Percentiles rank a stretch among this genome's conserved stretches.
phyloP scores from a whole-genome alignment of 2,329 filamentous ascomycete species.

The Penicillium frequentans region DNA sequence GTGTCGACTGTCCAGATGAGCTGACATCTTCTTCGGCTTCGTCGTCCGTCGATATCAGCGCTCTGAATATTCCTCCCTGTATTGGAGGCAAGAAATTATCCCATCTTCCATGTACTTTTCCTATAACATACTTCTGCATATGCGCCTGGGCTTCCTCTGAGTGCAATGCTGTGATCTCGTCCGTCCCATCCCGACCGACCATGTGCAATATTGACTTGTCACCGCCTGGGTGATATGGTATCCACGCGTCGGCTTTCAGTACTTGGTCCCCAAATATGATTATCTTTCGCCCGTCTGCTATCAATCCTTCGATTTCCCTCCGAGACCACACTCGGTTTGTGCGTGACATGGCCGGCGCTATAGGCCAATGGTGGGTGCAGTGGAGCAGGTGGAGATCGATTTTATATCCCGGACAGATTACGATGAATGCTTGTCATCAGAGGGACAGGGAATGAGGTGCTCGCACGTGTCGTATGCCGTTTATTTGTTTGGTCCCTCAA shows the following conservation, averaged over 20 bases:
- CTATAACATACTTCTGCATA: constrained; percentile 80
- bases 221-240: constrained; percentile 86
- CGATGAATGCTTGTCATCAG: too few species aligned
- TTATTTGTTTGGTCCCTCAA: too few species aligned
- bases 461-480: too few species aligned
- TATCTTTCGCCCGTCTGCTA: constrained; percentile 74
- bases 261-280: constrained; percentile 79
- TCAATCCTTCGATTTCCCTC: constrained; percentile 69
- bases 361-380: too few species aligned
- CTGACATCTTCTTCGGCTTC: too few species aligned
- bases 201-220: constrained; percentile 85
- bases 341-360: too few species aligned
- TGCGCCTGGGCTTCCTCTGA: constrained; percentile 69
- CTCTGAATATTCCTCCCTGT: constrained; percentile 74
- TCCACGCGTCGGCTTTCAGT: constrained; percentile 81
- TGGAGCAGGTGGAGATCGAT: too few species aligned
- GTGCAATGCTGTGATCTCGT: constrained; percentile 93
- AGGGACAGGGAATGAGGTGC: too few species aligned
- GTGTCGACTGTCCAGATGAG: constrained; percentile 40
- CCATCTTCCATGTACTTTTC: constrained; percentile 76
- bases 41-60: constrained; percentile 45
- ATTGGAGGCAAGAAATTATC: constrained; percentile 84
- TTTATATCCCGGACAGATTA: too few species aligned
- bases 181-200: constrained; percentile 88
- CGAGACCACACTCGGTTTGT: constrained; percentile 10